Percentiles rank a stretch among this genome's conserved stretches.
Conservation (phyloP, 2,329 filamentous ascomycete species). For the Phialophora tarda region DNA sequence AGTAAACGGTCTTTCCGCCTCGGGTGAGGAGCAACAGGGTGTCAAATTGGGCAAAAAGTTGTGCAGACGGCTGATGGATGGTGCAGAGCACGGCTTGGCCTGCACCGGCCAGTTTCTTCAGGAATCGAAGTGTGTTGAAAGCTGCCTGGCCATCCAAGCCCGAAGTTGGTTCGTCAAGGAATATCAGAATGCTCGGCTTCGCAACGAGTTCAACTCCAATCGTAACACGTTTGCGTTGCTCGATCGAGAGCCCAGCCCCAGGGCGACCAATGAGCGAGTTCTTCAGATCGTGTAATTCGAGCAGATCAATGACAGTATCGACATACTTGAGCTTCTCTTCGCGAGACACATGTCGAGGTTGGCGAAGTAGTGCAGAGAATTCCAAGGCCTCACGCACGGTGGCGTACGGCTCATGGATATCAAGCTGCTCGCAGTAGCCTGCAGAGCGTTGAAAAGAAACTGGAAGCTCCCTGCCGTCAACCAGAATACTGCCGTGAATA, state of each 20-base stretch:
- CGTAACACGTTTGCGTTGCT: constrained; percentile 71
- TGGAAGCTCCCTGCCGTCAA: constrained; percentile 66
- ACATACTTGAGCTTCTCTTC: constrained; percentile 69
- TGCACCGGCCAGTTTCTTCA: constrained; percentile 67
- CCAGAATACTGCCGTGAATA: constrained; percentile 67
- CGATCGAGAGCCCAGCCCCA: constrained; percentile 60
- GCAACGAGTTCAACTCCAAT: constrained; percentile 75
- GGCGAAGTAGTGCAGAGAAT: constrained; percentile 68
- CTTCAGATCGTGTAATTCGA: constrained; percentile 67
- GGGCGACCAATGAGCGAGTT: constrained; percentile 64
- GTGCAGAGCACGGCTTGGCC: constrained; percentile 74
- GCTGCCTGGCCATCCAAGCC: constrained; percentile 71
- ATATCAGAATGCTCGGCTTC: constrained; percentile 69
- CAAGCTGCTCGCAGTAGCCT: constrained; percentile 72
- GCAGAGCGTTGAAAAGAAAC: constrained; percentile 69
- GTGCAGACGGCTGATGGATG: constrained; percentile 71
- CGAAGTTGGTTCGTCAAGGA: constrained; percentile 73
- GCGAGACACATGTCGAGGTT: constrained; percentile 57
- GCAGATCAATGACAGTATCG: constrained; percentile 66
- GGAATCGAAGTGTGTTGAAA: constrained; percentile 68
- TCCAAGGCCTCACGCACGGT: constrained; percentile 70
- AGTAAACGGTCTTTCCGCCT: constrained; percentile 74
- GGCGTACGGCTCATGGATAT: constrained; percentile 69
- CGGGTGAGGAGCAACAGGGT: constrained; percentile 70
- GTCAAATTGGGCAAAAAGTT: constrained; percentile 72